Conservation (phyloP, 371 early-diverging fungal species). For the Mortierella sp. region DNA sequence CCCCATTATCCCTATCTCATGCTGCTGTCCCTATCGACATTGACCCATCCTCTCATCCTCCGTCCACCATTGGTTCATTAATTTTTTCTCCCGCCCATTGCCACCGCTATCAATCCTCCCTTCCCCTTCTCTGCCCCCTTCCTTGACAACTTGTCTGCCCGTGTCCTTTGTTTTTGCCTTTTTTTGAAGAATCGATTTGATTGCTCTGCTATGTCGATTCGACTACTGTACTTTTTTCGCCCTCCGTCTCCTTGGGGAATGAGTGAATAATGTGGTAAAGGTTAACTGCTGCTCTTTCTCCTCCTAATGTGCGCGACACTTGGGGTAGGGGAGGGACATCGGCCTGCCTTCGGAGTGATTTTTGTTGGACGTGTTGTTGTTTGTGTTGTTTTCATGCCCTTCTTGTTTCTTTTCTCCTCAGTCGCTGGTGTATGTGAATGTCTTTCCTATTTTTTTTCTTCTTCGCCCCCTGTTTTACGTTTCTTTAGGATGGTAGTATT, state of each 20-base stretch:
- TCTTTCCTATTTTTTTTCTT: no score
- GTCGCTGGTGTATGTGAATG: no score
- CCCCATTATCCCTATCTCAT: conserved; percentile 4
- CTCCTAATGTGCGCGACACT: not conserved
- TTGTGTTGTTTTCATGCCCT: no score
- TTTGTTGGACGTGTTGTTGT: no score
- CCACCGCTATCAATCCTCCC: conserved; percentile 3
- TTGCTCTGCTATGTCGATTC: not conserved
- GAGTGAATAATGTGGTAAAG: not conserved
- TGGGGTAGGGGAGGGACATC: not conserved
- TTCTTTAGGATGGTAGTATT: not conserved
- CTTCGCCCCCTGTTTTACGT: no score
- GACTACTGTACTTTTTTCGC: not conserved
- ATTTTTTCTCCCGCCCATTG: conserved; percentile 2
- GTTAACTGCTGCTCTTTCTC: not conserved
- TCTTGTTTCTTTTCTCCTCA: not conserved
- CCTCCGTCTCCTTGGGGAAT: not conserved
- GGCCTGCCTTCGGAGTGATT: no score
- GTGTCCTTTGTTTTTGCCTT: not conserved
- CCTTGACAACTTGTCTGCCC: not conserved
- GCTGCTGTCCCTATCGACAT: not conserved
- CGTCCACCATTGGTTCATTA: not conserved
- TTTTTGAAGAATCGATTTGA: not conserved
- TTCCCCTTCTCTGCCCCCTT: not conserved
- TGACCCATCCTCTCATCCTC: not conserved